phyloP scores from a whole-genome alignment of 2,329 filamentous ascomycete species.

The Talaromyces sp. region DNA sequence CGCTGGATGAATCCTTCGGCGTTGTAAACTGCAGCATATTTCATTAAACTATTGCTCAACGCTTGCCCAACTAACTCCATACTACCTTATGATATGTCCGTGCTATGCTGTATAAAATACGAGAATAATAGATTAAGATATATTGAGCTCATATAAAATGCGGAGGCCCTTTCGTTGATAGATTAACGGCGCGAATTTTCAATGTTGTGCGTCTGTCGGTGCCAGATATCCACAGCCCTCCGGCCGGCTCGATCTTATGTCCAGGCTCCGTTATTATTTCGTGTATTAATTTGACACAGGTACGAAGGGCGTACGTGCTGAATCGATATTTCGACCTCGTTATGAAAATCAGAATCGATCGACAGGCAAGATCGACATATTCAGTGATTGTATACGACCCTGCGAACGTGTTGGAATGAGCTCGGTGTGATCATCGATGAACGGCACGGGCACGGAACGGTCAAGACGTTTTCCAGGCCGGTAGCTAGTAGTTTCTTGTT shows the following conservation, averaged over 20 bases:
- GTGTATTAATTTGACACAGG: neutral
- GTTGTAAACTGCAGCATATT: neutral
- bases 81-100: neutral
- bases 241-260: neutral
- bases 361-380: neutral
- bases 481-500: neutral
- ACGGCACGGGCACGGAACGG: neutral
- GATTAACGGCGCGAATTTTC: neutral
- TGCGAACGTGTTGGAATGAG: neutral
- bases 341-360: neutral
- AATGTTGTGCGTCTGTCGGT: neutral
- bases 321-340: neutral
- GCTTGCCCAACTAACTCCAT: neutral
- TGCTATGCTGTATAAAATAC: neutral
- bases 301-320: neutral
- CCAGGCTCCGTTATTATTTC: neutral
- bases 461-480: neutral
- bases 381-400: neutral
- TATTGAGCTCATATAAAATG: neutral
- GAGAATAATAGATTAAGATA: neutral
- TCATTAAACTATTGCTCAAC: neutral
- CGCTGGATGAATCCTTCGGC: neutral
- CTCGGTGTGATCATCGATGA: neutral
- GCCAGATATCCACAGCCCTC: neutral
- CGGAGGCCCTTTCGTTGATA: neutral